Evolutionary conservation across 352 stramenopile genomes (phyloP).

Genomic region (Phytophthora macrochlamydospora): DNA sequence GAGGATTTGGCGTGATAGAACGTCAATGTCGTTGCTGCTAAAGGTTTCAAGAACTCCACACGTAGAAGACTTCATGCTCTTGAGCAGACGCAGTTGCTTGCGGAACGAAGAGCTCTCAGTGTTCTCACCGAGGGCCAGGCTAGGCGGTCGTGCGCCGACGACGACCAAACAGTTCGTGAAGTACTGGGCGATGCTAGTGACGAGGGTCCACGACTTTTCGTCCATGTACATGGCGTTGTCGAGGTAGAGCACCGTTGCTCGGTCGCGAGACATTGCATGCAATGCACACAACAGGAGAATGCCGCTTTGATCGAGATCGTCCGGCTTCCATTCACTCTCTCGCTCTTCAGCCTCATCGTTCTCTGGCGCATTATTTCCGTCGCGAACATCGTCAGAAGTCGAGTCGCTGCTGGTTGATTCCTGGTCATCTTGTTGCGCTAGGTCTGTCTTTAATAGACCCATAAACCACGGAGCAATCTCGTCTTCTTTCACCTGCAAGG

Average conservation of each 20-base stretch:
- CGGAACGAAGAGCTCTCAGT: slow-evolving; percentile 80
- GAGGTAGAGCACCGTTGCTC: slow-evolving; percentile 74
- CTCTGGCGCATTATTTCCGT: slow-evolving; percentile 10
- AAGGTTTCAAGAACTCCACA: slow-evolving; percentile 60
- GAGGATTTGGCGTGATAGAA: slow-evolving; percentile 68
- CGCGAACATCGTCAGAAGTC: slow-evolving; percentile 2
- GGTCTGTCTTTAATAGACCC: slow-evolving; percentile 64
- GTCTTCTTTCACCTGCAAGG: slow-evolving; percentile 58
- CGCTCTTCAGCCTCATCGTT: slow-evolving; percentile 30
- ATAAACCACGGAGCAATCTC: slow-evolving; percentile 79
- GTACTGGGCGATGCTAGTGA: slow-evolving; percentile 84
- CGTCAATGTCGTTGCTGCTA: slow-evolving; percentile 55
- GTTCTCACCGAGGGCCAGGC: slow-evolving; percentile 63
- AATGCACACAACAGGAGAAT: slow-evolving; percentile 81
- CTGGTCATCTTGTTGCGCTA: slow-evolving; percentile 40
- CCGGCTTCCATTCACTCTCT: slow-evolving; percentile 65
- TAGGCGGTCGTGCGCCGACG: slow-evolving; percentile 72
- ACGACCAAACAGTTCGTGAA: slow-evolving; percentile 87
- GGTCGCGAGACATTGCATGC: slow-evolving; percentile 75
- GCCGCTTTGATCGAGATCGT: slow-evolving; percentile 70
- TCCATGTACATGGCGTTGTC: slow-evolving; percentile 91
- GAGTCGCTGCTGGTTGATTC: slow-evolving; percentile 4
- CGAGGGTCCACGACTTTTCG: slow-evolving; percentile 84
- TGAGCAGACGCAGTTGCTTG: slow-evolving; percentile 76
- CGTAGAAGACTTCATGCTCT: slow-evolving; percentile 62